Percentiles rank a stretch among this genome's conserved stretches.
phyloP scores from a whole-genome alignment of 495 filamentous ascomycete genomes.

The Lasiosphaeriaceae sp. region DNA sequence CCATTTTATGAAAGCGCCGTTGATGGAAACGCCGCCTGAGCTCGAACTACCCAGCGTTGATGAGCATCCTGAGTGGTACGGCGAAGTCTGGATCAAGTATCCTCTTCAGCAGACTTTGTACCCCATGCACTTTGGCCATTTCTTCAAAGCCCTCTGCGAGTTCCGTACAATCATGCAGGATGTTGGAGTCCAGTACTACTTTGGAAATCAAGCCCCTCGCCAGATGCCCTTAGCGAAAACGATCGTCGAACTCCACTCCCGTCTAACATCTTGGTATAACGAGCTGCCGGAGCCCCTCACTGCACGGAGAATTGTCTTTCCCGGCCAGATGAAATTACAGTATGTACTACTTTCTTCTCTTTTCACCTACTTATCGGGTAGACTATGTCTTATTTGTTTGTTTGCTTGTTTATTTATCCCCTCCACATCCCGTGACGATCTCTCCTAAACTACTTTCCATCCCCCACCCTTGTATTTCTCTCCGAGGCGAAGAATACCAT shows the following conservation, averaged over 20 bases:
- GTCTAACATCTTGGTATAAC: slow-evolving; percentile 17
- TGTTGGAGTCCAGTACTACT: background rate
- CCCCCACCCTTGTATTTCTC: no score
- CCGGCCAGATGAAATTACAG: slow-evolving; percentile 34
- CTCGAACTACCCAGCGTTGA: slow-evolving; percentile 24
- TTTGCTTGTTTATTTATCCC: no score
- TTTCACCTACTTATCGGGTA: background rate
- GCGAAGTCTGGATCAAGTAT: slow-evolving; percentile 30
- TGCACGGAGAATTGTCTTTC: slow-evolving; percentile 30
- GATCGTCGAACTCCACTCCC: background rate
- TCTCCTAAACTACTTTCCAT: no score
- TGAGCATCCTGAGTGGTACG: slow-evolving; percentile 22
- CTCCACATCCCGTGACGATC: no score
- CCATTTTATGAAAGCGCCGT: slow-evolving; percentile 20
- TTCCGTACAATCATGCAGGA: slow-evolving; percentile 23
- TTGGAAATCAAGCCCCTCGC: background rate
- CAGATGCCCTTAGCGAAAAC: background rate
- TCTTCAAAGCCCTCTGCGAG: slow-evolving; percentile 21
- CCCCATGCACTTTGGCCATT: slow-evolving; percentile 14
- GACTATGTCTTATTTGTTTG: background rate
- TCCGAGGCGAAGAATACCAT: no score
- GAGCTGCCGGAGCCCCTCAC: slow-evolving; percentile 30
- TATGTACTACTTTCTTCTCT: background rate
- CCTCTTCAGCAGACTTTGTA: slow-evolving; percentile 16
- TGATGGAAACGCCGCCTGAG: slow-evolving; percentile 18